Evolutionary conservation across 2,329 filamentous ascomycete species (phyloP), one percentile per base, ranked within the genome.

Genomic region (Hypoxylon sp.): DNA sequence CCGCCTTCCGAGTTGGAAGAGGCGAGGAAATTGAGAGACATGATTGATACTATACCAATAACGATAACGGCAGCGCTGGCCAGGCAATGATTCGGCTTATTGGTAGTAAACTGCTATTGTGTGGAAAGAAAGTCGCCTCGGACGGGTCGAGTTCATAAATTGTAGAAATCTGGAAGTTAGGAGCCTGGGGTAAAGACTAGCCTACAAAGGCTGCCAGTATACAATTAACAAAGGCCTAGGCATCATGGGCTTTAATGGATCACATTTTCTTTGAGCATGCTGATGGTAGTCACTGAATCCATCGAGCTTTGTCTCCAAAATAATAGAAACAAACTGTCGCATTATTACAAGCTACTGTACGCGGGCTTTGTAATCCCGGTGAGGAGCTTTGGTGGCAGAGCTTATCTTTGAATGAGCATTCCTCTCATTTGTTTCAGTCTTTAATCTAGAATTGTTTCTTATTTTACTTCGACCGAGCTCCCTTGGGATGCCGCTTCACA

Each of bases 281-380:
- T 25, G 11, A 2, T 25, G 21, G 9, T 48, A 1, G n/a, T n/a
- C 9, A 11, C 57, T 39, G 53, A 55, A 65, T 58, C 21, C 53
- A 53, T 61, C 52, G 21, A 6, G 29, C 63, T 65, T 65, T 65
- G 57, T 65, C 46, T 53, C 19, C 5, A 2, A 9, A 6, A 47
- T 6, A 6, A 14, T 25, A 14, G 3, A 12, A 37, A 45, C 14
- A 25, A n/a, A 21, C 23, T 34, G 41, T 2, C 16, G 1, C 41
- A 47, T 45, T 37, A 29, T 11, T 9, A 39, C 30, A n/a, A 34
- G 23, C 11, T 37, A 39, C 11, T 19, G 12, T 39, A 52, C 27
- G 8, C 48, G 30, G 30, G 14, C 21, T 7, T n/a, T 25, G 12
- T 5, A 37, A 27, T 37, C 19, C 9, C 25, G 8, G 2, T 25